phyloP scores from a whole-genome alignment of 1,139 yeast species.

The Kurtzmaniella quercitrusa region DNA sequence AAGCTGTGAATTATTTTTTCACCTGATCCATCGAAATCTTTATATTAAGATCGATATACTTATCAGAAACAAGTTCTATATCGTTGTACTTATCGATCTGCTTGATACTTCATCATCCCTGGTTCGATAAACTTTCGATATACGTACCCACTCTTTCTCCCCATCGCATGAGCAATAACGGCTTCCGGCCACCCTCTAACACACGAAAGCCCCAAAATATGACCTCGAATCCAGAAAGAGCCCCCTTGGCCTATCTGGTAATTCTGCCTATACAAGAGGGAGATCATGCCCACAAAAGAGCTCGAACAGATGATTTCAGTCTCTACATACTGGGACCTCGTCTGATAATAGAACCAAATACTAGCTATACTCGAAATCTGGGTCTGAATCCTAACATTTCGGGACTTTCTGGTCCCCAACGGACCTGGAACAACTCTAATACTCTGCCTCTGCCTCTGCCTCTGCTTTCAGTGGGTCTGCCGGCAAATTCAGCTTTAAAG shows the following conservation, averaged over 20 bases:
- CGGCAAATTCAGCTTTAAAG: background rate
- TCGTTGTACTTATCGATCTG: too few species aligned
- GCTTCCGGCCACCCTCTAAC: background rate
- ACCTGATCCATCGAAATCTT: too few species aligned
- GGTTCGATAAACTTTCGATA: background rate
- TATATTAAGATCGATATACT: too few species aligned
- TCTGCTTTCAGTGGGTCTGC: background rate
- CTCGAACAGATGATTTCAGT: background rate
- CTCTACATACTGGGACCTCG: background rate
- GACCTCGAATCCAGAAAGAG: background rate
- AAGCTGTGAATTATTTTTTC: too few species aligned
- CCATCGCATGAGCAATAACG: background rate
- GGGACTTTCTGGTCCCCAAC: background rate
- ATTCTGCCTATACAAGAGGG: background rate
- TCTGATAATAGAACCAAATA: conserved; percentile 1
- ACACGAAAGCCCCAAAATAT: background rate
- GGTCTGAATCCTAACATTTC: background rate
- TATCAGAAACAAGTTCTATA: too few species aligned
- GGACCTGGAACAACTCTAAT: background rate
- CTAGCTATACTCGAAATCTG: background rate
- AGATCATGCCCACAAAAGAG: background rate
- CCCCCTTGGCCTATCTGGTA: background rate
- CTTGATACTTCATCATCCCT: background rate
- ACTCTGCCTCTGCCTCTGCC: conserved; percentile 1
- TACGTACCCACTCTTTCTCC: background rate